Evolutionary conservation across 306 rosid genomes (phyloP).

Genomic region (Hippophae tibetana): DNA sequence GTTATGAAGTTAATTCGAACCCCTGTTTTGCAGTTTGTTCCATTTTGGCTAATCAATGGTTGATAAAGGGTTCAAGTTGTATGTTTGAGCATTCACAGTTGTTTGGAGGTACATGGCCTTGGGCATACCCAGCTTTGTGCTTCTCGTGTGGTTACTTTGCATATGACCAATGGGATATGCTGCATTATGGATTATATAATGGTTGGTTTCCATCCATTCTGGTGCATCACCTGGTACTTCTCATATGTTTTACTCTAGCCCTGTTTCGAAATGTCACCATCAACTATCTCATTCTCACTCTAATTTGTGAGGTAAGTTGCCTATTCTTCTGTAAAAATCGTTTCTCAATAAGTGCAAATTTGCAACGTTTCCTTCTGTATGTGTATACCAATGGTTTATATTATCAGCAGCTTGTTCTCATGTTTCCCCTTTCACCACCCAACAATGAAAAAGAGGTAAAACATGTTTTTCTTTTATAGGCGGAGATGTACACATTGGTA

Average conservation of each 20-base stretch:
- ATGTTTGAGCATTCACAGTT: slow-evolving; percentile 83
- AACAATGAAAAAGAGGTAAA: too few relatives aligned
- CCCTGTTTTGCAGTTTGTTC: slow-evolving; percentile 38
- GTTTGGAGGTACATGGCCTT: slow-evolving; percentile 72
- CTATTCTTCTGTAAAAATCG: background rate
- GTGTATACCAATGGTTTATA: too few relatives aligned
- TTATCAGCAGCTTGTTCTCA: too few relatives aligned
- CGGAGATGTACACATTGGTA: too few relatives aligned
- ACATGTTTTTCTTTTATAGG: too few relatives aligned
- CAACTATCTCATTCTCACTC: slow-evolving; percentile 95
- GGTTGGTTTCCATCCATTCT: slow-evolving; percentile 82
- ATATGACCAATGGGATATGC: slow-evolving; percentile 97
- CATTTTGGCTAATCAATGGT: slow-evolving; percentile 50
- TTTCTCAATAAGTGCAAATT: background rate
- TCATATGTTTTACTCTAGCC: slow-evolving; percentile 86
- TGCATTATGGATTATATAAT: slow-evolving; percentile 48
- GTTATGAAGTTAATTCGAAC: background rate
- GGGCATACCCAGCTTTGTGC: slow-evolving; percentile 81
- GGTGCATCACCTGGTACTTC: slow-evolving; percentile 81
- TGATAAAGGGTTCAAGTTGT: slow-evolving; percentile 33
- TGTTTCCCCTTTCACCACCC: too few relatives aligned
- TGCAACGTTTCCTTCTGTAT: too few relatives aligned
- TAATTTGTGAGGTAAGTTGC: slow-evolving; percentile 70
- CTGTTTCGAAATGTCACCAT: slow-evolving; percentile 79
- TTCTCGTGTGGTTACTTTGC: slow-evolving; percentile 97